These are phyloP conservation scores for Tuber magnatum DNA, from an alignment of 495 filamentous ascomycete species.

Conservation along the genomic window DNA sequence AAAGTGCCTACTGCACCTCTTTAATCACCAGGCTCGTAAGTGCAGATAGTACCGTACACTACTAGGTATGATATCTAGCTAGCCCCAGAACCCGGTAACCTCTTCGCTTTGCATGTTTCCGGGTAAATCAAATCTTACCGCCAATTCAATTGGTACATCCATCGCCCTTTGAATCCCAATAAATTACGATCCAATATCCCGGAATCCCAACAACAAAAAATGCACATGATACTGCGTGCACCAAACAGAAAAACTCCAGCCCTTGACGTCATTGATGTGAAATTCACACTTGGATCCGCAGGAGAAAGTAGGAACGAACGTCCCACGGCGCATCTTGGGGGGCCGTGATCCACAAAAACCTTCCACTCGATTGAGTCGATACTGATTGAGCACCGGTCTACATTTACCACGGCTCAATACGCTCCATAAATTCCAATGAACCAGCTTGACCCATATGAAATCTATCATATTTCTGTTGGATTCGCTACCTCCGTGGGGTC, in stretches of 20 bases:
- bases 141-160: background rate
- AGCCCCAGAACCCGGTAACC: background rate
- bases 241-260: background rate
- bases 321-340: background rate
- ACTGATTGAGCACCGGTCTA: background rate
- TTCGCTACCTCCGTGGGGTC: background rate
- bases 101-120: background rate
- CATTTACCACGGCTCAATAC: background rate
- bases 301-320: background rate
- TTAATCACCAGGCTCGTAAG: background rate
- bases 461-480: background rate
- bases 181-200: background rate
- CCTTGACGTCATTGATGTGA: background rate
- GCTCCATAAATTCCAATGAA: background rate
- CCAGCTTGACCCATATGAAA: background rate
- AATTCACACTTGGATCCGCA: background rate
- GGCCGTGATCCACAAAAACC: background rate
- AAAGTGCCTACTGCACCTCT: background rate
- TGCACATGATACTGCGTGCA: background rate
- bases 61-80: background rate
- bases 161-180: background rate
- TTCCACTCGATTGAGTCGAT: background rate
- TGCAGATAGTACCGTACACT: background rate
- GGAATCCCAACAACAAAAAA: background rate
- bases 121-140: background rate